These are phyloP conservation scores for Fonsecaea multimorphosa DNA, from an alignment of 2,329 filamentous ascomycete species.

Conservation along the genomic window DNA sequence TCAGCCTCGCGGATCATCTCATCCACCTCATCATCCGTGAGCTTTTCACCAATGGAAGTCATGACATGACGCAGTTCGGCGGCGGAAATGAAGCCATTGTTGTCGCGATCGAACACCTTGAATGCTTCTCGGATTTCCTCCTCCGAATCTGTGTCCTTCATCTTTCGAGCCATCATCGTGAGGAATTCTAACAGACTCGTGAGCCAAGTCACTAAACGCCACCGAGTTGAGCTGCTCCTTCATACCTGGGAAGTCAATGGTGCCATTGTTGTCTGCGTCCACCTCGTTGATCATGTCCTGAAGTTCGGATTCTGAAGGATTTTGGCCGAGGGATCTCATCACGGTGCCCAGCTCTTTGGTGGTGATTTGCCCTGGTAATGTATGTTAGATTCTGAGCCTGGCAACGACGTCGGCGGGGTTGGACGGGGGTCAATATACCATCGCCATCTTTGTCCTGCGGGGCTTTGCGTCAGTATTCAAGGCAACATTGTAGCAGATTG, in stretches of 20 bases:
- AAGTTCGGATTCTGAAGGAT: conserved; percentile 86
- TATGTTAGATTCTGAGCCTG: conserved; percentile 8
- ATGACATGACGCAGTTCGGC: conserved; percentile 88
- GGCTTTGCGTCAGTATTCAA: conserved; percentile 38
- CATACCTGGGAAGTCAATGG: conserved; percentile 87
- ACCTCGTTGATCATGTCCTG: conserved; percentile 97
- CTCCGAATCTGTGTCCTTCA: conserved; percentile 92
- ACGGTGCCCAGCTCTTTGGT: conserved; percentile 89
- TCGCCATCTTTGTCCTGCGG: conserved; percentile 85
- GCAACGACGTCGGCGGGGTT: conserved; percentile 6
- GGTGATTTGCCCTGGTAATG: conserved; percentile 78
- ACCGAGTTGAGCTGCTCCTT: conserved; percentile 1
- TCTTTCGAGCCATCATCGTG: conserved; percentile 93
- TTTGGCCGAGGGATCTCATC: conserved; percentile 88
- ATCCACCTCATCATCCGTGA: conserved; percentile 88
- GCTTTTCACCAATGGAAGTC: conserved; percentile 90
- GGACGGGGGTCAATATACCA: conserved; percentile 65
- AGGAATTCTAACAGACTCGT: conserved; percentile 71
- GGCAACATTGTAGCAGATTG: background rate
- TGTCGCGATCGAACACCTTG: conserved; percentile 89
- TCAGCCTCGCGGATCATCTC: conserved; percentile 94
- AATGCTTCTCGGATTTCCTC: conserved; percentile 89
- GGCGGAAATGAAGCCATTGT: conserved; percentile 90
- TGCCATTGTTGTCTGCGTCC: conserved; percentile 90
- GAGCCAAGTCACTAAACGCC: conserved; percentile 16